Evolutionary conservation across 2,329 filamentous ascomycete genomes (phyloP).

Genomic region (Plectosphaerella cucumerina): DNA sequence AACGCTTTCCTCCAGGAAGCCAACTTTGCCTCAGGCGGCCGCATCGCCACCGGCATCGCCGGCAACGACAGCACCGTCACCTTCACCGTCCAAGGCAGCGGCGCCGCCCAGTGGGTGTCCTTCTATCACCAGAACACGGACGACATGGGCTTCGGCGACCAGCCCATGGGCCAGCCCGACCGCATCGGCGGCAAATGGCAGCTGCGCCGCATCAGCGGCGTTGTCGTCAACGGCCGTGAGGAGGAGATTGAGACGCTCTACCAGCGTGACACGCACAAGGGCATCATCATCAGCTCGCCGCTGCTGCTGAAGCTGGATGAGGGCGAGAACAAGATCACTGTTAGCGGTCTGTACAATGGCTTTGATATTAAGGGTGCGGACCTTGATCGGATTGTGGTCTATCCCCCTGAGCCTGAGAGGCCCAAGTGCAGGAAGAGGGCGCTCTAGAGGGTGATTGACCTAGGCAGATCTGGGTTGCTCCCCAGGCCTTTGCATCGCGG

Average conservation of each 20-base stretch:
- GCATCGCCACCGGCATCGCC: constrained; percentile 46
- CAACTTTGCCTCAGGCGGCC: constrained; percentile 38
- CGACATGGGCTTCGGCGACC: constrained; percentile 55
- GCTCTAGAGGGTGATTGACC: neutral
- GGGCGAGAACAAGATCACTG: constrained; percentile 50
- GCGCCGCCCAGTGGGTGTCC: constrained; percentile 48
- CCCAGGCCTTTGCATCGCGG: too few relatives aligned
- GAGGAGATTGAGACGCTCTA: constrained; percentile 41
- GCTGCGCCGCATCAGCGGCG: constrained; percentile 54
- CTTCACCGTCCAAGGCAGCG: constrained; percentile 40
- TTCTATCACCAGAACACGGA: constrained; percentile 57
- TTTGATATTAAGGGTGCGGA: constrained; percentile 53
- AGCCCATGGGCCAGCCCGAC: constrained; percentile 51
- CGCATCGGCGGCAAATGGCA: constrained; percentile 57
- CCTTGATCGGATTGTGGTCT: constrained; percentile 55
- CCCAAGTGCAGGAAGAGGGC: neutral
- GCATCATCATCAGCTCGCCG: constrained; percentile 53
- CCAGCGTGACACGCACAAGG: constrained; percentile 51
- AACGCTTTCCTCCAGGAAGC: constrained; percentile 47
- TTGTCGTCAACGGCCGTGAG: constrained; percentile 48
- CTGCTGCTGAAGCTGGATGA: constrained; percentile 47
- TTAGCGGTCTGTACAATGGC: constrained; percentile 53
- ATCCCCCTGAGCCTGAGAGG: constrained; percentile 41
- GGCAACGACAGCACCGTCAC: constrained; percentile 48
- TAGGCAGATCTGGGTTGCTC: too few relatives aligned